Evolutionary conservation across 192 early-diverging fungal species (phyloP).

Genomic region (Coemansia interrupta): DNA sequence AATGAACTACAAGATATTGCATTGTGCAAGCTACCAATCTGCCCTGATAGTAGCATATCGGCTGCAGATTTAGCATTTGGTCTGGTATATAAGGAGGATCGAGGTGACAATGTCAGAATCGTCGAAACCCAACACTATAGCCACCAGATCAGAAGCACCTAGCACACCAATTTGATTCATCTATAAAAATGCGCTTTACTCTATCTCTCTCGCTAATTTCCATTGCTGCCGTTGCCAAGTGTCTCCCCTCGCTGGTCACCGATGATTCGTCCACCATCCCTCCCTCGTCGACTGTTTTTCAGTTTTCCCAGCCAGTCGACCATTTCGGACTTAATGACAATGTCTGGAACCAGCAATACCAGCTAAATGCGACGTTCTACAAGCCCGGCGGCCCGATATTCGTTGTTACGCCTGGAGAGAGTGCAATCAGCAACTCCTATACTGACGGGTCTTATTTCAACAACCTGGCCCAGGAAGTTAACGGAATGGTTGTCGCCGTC

Average conservation of each 20-base stretch:
- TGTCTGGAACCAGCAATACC: constrained; percentile 30
- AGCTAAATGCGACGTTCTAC: constrained; percentile 40
- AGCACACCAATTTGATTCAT: background rate
- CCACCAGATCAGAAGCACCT: no score
- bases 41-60: no score
- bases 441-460: constrained; percentile 21
- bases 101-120: no score
- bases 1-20: no score
- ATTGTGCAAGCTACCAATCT: no score
- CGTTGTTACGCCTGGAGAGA: constrained; percentile 34
- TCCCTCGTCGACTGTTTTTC: constrained; percentile 18
- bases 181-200: background rate
- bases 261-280: constrained; percentile 7
- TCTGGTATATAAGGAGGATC: no score
- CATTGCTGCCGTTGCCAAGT: constrained; percentile 13
- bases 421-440: constrained; percentile 8
- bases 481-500: constrained; percentile 55
- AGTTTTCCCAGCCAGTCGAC: constrained; percentile 38
- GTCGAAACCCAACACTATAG: no score
- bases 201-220: background rate
- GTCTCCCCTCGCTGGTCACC: background rate
- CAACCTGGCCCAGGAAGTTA: constrained; percentile 52
- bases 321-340: constrained; percentile 27
- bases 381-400: constrained; percentile 35
- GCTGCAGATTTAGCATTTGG: no score